Evolutionary conservation across 2,329 filamentous ascomycete genomes (phyloP).

Genomic region (Juglanconis sp.): DNA sequence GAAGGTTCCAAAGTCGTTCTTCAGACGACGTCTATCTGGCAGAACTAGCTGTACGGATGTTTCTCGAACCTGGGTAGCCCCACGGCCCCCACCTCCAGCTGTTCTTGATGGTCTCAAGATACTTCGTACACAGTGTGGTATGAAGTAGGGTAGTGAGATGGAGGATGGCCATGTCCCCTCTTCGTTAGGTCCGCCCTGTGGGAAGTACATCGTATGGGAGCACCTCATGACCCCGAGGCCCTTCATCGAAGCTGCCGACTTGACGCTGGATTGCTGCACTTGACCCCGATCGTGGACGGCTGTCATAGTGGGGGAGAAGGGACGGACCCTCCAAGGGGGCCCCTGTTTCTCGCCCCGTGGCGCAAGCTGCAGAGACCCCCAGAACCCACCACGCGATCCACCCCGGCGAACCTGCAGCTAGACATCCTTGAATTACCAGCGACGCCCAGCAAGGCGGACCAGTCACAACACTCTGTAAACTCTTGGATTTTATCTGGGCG

Average conservation of each 20-base stretch:
- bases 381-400: background rate
- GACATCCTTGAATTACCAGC: constrained; percentile 4
- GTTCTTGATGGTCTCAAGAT: background rate
- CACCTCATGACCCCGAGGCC: too few relatives aligned
- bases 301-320: background rate
- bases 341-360: background rate
- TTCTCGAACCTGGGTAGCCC: background rate
- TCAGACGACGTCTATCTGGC: background rate
- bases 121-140: background rate
- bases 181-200: too few relatives aligned
- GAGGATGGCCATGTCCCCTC: too few relatives aligned
- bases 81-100: background rate
- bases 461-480: background rate
- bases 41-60: background rate
- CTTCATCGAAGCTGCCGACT: too few relatives aligned
- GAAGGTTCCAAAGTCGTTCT: background rate
- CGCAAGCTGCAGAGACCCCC: background rate
- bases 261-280: background rate
- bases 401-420: constrained; percentile 7
- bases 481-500: background rate
- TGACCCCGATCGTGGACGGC: background rate
- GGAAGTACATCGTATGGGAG: too few relatives aligned
- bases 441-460: background rate
- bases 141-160: background rate
- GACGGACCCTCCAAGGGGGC: background rate